These are phyloP conservation scores for Phytophthora europaea DNA, from an alignment of 352 stramenopile species.

Conservation along the genomic window DNA sequence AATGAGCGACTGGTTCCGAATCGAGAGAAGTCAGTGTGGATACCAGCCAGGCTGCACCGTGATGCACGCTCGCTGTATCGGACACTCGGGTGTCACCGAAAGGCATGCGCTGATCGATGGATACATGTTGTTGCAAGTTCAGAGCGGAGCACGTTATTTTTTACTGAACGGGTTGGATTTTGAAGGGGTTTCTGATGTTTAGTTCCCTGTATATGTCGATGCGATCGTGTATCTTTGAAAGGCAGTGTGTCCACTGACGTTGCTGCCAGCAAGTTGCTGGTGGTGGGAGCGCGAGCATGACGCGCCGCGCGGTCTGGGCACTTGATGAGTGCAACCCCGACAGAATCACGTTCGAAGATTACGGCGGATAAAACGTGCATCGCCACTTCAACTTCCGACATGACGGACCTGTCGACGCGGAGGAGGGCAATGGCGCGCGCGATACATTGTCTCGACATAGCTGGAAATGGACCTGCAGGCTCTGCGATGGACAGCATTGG, in stretches of 20 bases:
- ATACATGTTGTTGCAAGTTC: background rate
- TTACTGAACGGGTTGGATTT: background rate
- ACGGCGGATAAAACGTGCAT: background rate
- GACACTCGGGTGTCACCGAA: background rate
- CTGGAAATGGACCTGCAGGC: background rate
- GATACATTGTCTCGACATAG: background rate
- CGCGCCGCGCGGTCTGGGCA: background rate
- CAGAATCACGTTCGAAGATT: background rate
- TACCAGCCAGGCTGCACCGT: background rate
- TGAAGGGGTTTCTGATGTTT: background rate
- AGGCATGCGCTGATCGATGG: background rate
- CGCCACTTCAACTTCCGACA: background rate
- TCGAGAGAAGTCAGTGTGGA: background rate
- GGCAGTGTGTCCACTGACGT: background rate
- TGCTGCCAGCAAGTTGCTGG: background rate
- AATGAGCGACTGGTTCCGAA: conserved; percentile 23
- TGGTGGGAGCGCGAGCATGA: background rate
- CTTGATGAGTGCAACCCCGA: background rate
- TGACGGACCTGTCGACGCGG: background rate
- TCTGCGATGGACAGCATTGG: background rate
- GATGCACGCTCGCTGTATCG: background rate
- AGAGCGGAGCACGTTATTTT: background rate
- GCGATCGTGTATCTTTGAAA: background rate
- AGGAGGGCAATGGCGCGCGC: background rate
- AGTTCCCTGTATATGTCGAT: background rate